Evolutionary conservation across 352 stramenopile species (phyloP), one percentile per base, ranked within the genome.

Genomic region (Phytophthora crassamura): DNA sequence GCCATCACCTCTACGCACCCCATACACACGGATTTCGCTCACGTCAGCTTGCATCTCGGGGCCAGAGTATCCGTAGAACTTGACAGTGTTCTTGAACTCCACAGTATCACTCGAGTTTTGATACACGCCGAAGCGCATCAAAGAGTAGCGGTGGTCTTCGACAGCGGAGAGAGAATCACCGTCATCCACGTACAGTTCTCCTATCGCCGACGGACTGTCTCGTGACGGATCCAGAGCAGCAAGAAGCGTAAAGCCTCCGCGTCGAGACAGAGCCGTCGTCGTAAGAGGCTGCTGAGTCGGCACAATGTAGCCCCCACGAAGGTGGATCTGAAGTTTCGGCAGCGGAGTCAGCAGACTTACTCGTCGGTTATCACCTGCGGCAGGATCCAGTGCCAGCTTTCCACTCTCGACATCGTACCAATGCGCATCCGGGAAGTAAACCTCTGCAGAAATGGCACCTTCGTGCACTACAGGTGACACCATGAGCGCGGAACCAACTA

Each of bases 141-240:
- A 53, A 5, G 84, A 88, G 51, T 81, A 91, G 10, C 85, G 74
- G 12, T 72, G 52, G 8, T 90, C 80, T 57, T 77, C 51, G 3
- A 95, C 69, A 28, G 87, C 83, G 22, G 75, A 62, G 7, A 95
- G 39, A 7, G 85, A 91, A 40, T 92, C 82, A 5, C 87, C 87
- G 47, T 91, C 82, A 15, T 95, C 87, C 18, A 95, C 52, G 38
- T 89, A 95, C 3, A 95, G 42, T 36, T 92, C 78, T 7, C 87
- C 87, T n/a, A 50, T 38, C 1, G 87, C 82, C 8, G 53, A 42
- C 1, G 57, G 42, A 1, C 66, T 49, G 2, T 72, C 43, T 15
- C 71, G 9, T 1, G 48, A 50, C 2, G 40, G 60, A 41, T 80
- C 59, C 0, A 95, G 53, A 10, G 85, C 85, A 12, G 81, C 81